These are phyloP conservation scores for Leptodermis oblonga DNA, from an alignment of 257 asterid genomes.

Conservation along the genomic window DNA sequence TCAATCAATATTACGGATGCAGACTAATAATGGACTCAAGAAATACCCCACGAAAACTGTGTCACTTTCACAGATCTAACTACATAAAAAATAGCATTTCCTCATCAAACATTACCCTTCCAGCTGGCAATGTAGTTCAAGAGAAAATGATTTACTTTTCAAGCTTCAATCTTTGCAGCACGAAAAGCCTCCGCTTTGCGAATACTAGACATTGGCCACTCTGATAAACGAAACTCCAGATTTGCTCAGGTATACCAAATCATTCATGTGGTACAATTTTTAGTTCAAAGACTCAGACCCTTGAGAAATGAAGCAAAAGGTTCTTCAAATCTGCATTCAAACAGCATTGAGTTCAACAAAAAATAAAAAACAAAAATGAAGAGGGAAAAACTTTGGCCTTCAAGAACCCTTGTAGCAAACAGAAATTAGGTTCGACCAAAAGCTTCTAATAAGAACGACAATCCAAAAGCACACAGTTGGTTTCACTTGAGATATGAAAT, in stretches of 20 bases:
- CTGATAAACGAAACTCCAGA: background rate
- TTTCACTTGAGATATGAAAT: slow-evolving; percentile 14
- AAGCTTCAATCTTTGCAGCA: slow-evolving; percentile 17
- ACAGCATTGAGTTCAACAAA: slow-evolving; percentile 15
- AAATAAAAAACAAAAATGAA: background rate
- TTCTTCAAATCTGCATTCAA: slow-evolving; percentile 19
- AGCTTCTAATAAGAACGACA: background rate
- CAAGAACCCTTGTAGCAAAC: slow-evolving; percentile 8
- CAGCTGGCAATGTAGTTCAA: slow-evolving; percentile 11
- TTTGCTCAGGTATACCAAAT: slow-evolving; percentile 6
- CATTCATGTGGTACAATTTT: background rate
- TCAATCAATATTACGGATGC: background rate
- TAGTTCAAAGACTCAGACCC: slow-evolving; percentile 4
- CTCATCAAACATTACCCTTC: slow-evolving; percentile 19
- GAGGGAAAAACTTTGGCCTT: slow-evolving; percentile 2
- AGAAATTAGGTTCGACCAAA: slow-evolving; percentile 14
- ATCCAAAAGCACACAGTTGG: slow-evolving; percentile 22
- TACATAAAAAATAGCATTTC: slow-evolving; percentile 25
- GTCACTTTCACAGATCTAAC: slow-evolving; percentile 36
- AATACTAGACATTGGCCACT: slow-evolving; percentile 5
- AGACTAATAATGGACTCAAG: slow-evolving; percentile 12
- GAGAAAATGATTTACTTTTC: slow-evolving; percentile 5
- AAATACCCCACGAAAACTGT: slow-evolving; percentile 7
- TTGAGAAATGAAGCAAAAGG: slow-evolving; percentile 9
- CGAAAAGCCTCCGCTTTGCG: background rate